A percentile compares a stretch with the other conserved stretches of the same genome.
Evolutionary conservation across 768 basidiomycete genomes (phyloP).

Genomic region (Punctularia strigosozonata): DNA sequence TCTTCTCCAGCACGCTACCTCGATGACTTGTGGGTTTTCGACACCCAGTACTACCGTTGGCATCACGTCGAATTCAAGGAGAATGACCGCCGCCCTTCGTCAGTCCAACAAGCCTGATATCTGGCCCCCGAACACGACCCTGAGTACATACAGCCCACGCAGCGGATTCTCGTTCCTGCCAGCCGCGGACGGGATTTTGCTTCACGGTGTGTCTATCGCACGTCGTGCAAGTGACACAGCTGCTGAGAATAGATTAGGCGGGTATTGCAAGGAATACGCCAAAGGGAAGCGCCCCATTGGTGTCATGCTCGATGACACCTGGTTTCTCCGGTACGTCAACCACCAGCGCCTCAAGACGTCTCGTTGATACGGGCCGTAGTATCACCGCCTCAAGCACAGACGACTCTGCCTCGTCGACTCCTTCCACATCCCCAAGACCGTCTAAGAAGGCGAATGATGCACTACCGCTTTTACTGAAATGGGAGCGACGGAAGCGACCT

Average conservation of each 20-base stretch:
- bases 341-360: background rate
- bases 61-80: constrained; percentile 61
- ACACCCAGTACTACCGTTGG: constrained; percentile 83
- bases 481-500: constrained; percentile 73
- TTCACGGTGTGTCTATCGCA: constrained; percentile 46
- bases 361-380: background rate
- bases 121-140: background rate
- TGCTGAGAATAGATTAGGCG: constrained; percentile 35
- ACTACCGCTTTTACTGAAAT: constrained; percentile 49
- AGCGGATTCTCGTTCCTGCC: constrained; percentile 83
- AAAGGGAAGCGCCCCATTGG: constrained; percentile 82
- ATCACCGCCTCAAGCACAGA: background rate
- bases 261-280: constrained; percentile 82
- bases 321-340: constrained; percentile 59
- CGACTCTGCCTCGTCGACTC: background rate
- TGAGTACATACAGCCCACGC: constrained; percentile 35
- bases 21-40: constrained; percentile 79
- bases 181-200: constrained; percentile 61
- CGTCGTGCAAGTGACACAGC: background rate
- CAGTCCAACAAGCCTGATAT: constrained; percentile 12
- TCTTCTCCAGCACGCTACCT: constrained; percentile 54
- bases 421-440: constrained; percentile 19
- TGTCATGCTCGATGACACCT: constrained; percentile 84
- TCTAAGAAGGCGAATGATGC: constrained; percentile 21
- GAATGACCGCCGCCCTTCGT: constrained; percentile 68